Conservation (phyloP, 2,329 filamentous ascomycete genomes). For the Xylogone sp. region DNA sequence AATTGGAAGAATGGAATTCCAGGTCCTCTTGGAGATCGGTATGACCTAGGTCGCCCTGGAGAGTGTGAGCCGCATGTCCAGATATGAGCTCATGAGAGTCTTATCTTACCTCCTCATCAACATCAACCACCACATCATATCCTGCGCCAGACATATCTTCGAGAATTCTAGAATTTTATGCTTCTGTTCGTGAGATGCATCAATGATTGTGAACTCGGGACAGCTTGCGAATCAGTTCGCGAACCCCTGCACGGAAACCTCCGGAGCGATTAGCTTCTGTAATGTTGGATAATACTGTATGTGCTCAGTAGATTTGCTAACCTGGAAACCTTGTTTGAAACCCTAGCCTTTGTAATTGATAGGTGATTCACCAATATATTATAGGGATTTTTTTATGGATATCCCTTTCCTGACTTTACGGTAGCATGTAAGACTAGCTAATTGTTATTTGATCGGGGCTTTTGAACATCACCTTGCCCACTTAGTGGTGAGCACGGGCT, state of each 20-base stretch:
- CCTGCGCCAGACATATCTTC: slow-evolving; percentile 50
- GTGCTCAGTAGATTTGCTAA: too few species aligned
- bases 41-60: slow-evolving; percentile 90
- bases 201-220: slow-evolving; percentile 10
- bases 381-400: too few species aligned
- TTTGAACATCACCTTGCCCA: not conserved
- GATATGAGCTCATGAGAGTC: slow-evolving; percentile 1
- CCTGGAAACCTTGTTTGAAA: too few species aligned
- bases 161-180: slow-evolving; percentile 1
- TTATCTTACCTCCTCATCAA: slow-evolving; percentile 80
- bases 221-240: slow-evolving; percentile 16
- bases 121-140: slow-evolving; percentile 97
- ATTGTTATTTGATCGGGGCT: not conserved
- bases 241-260: not conserved
- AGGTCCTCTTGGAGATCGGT: slow-evolving; percentile 98
- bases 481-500: not conserved
- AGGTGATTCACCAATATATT: too few species aligned
- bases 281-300: too few species aligned
- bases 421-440: too few species aligned
- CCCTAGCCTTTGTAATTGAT: not conserved
- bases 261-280: not conserved
- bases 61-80: slow-evolving; percentile 8
- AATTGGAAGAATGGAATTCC: slow-evolving; percentile 94
- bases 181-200: not conserved
- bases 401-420: too few species aligned